phyloP scores from a whole-genome alignment of 2,329 filamentous ascomycete species.

The Colletotrichum aenigma region DNA sequence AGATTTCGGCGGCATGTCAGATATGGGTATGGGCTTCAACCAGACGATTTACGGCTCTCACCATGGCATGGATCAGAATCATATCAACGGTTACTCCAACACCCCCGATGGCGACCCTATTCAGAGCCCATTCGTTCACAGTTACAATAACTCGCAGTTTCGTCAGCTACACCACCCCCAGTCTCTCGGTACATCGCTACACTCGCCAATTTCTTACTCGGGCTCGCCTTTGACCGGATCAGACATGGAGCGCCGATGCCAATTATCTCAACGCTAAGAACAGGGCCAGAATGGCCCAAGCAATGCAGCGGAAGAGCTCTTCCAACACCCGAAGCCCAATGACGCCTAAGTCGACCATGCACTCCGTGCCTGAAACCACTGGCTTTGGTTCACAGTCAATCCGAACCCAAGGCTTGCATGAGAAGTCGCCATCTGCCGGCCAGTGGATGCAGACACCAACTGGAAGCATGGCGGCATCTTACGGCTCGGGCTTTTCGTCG shows the following conservation, averaged over 20 bases:
- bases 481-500: slow-evolving; percentile 88
- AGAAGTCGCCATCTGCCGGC: slow-evolving; percentile 77
- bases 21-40: slow-evolving; percentile 60
- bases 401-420: slow-evolving; percentile 70
- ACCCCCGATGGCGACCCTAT: slow-evolving; percentile 92
- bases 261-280: slow-evolving; percentile 64
- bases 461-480: slow-evolving; percentile 79
- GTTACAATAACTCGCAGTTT: slow-evolving; percentile 80
- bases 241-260: slow-evolving; percentile 51
- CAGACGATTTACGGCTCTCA: slow-evolving; percentile 59
- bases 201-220: slow-evolving; percentile 55
- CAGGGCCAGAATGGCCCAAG: slow-evolving; percentile 62
- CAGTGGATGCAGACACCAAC: slow-evolving; percentile 90
- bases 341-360: slow-evolving; percentile 84
- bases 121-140: slow-evolving; percentile 84
- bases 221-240: slow-evolving; percentile 53
- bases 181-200: slow-evolving; percentile 58
- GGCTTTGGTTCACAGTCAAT: slow-evolving; percentile 82
- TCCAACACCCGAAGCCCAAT: slow-evolving; percentile 80
- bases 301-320: slow-evolving; percentile 75
- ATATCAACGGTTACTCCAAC: slow-evolving; percentile 84
- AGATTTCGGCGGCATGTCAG: slow-evolving; percentile 59
- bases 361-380: slow-evolving; percentile 73
- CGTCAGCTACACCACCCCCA: slow-evolving; percentile 68
- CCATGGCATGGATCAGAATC: slow-evolving; percentile 68